Conservation (phyloP, 345 rosid genomes). For the Eucalyptus caleyi region DNA sequence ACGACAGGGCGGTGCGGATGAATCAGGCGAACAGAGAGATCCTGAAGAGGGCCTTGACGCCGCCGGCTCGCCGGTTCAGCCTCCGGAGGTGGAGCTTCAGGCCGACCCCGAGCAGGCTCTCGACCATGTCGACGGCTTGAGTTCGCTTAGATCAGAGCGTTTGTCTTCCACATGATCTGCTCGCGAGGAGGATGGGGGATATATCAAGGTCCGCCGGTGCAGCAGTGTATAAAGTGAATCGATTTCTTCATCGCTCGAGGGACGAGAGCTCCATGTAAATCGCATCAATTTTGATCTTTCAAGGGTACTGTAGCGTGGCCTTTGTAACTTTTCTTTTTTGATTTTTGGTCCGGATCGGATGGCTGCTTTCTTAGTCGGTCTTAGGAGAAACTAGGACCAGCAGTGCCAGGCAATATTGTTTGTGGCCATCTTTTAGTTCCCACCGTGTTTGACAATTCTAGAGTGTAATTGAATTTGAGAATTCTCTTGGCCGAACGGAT, state of each 20-base stretch:
- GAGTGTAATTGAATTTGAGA: not conserved
- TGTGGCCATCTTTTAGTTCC: not conserved
- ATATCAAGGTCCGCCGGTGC: not conserved
- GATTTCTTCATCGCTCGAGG: not conserved
- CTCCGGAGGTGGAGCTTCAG: conserved; percentile 36
- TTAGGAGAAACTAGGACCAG: not conserved
- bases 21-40: conserved; percentile 15
- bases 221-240: not conserved
- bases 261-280: not conserved
- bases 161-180: not conserved
- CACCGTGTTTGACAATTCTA: not conserved
- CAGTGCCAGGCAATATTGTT: not conserved
- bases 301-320: not conserved
- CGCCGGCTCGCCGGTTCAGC: conserved; percentile 28
- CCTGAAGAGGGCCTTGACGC: conserved; percentile 28
- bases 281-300: not conserved
- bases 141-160: not conserved
- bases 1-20: conserved; percentile 5
- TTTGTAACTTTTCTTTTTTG: not conserved
- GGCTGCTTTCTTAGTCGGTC: not conserved
- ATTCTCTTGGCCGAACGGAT: not conserved
- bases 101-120: conserved; percentile 39
- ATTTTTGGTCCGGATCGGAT: not conserved
- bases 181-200: not conserved
- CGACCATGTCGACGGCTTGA: conserved; percentile 27